phyloP scores from a whole-genome alignment of 2,329 filamentous ascomycete species.

The Epichloe sylvatica region DNA sequence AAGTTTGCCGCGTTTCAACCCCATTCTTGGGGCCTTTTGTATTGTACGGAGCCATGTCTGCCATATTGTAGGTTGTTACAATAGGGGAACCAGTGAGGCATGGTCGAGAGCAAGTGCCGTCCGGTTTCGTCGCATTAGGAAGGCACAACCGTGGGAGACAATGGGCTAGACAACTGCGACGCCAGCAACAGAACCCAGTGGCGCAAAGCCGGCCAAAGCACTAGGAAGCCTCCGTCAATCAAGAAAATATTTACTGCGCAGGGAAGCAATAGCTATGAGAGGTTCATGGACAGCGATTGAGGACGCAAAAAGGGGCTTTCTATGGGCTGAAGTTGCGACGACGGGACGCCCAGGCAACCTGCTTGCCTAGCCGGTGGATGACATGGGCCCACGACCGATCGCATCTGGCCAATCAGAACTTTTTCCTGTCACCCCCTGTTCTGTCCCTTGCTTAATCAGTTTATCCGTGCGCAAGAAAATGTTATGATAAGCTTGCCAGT shows the following conservation, averaged over 20 bases:
- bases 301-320: neutral
- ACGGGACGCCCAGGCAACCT: neutral
- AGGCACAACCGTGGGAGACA: slow-evolving; percentile 4
- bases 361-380: neutral
- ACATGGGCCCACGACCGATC: neutral
- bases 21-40: slow-evolving; percentile 23
- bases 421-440: slow-evolving; percentile 12
- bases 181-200: neutral
- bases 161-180: slow-evolving; percentile 2
- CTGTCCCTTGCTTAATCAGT: slow-evolving; percentile 13
- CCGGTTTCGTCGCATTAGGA: slow-evolving; percentile 15
- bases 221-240: neutral
- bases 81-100: slow-evolving; percentile 16
- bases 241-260: neutral
- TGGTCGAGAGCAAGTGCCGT: slow-evolving; percentile 17
- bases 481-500: neutral
- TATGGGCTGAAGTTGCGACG: neutral
- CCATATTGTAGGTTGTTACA: slow-evolving; percentile 17
- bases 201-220: neutral
- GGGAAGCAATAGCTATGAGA: neutral
- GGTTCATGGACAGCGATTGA: neutral
- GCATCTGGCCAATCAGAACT: slow-evolving; percentile 5
- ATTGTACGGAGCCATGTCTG: slow-evolving; percentile 17
- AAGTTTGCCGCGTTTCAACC: slow-evolving; percentile 12
- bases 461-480: slow-evolving; percentile 15